Base-by-base conservation (phyloP, 1,284 basidiomycete species). In the Anthracocystis walkeri region DNA sequence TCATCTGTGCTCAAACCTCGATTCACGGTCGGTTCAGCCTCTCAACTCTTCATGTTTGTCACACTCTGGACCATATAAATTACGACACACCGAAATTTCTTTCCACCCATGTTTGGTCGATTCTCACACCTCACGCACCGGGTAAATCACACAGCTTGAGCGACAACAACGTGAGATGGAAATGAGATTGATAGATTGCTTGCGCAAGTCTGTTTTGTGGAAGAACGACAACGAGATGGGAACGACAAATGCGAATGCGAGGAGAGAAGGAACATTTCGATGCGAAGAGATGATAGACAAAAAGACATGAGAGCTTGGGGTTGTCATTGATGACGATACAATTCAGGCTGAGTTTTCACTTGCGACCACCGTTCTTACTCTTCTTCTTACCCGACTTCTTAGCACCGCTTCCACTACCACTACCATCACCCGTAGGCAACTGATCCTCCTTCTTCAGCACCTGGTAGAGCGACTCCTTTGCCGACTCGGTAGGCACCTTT, bases 371-470 rank as follows among this genome's bases (percentile, higher is more conserved):
- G 8, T 51, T 56, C 42, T 62, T 64, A 20, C 31, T 38, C 59
- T 68, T 68, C 52, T 66, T 75, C 49, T 69, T 75, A 16, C 59
- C 51, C 38, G 48, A 7, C 58, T 66, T 62, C 56, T 69, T 65
- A 0, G 25, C 58, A 40, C 48, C 65, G 25, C 16, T 50, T 31
- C 42, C 45, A 7, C 20, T 45, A 2, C 48, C 54, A n/a, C 20
- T 35, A 23, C 49, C 35, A 38, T 29, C 52, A 16, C 35, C 35
- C 12, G 35, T 38, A 38, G 66, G 66, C 40, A 74, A 35, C 59
- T 71, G 52, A 29, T 66, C 61, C n/a, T 75, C 75, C 50, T 72
- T 71, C 58, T 74, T 74, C 25, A 78, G 57, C 54, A 67, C 56
- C 20, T 72, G 57, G 54, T 75, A 78, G 25, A 78, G 67, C 29